Conservation (phyloP, 2,329 filamentous ascomycete species). For the Sphaerulina vaccinii region DNA sequence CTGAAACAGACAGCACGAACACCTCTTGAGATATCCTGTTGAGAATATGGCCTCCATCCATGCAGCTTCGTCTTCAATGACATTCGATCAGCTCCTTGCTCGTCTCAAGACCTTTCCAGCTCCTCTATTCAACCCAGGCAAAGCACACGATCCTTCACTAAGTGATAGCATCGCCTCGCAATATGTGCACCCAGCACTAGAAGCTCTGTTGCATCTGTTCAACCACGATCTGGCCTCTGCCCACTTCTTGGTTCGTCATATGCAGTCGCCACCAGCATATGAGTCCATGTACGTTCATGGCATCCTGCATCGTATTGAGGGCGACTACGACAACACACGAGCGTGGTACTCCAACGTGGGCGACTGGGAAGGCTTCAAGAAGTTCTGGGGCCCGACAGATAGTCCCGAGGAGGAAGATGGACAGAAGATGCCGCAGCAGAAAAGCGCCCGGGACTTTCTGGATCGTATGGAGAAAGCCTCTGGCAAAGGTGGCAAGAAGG, state of each 20-base stretch:
- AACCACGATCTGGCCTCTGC: constrained; percentile 52
- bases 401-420: constrained; percentile 36
- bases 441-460: constrained; percentile 15
- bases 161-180: constrained; percentile 34
- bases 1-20: no score
- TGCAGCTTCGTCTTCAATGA: constrained; percentile 11
- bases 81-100: constrained; percentile 35
- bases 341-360: constrained; percentile 51
- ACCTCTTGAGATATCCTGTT: no score
- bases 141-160: constrained; percentile 26
- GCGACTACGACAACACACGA: constrained; percentile 50
- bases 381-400: constrained; percentile 37
- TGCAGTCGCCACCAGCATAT: constrained; percentile 49
- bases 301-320: constrained; percentile 53
- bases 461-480: constrained; percentile 17
- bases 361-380: constrained; percentile 37
- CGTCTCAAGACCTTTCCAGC: constrained; percentile 32
- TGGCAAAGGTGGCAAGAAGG: constrained; percentile 27
- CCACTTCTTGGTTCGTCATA: constrained; percentile 54
- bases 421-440: constrained; percentile 25
- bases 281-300: constrained; percentile 55
- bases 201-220: constrained; percentile 52
- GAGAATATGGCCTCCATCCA: constrained; percentile 12
- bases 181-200: constrained; percentile 49
- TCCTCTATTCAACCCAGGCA: constrained; percentile 29